Percentiles rank a stretch among this genome's conserved stretches.
phyloP scores from a whole-genome alignment of 1,284 basidiomycete genomes.

The Microbotryomycetes sp. region DNA sequence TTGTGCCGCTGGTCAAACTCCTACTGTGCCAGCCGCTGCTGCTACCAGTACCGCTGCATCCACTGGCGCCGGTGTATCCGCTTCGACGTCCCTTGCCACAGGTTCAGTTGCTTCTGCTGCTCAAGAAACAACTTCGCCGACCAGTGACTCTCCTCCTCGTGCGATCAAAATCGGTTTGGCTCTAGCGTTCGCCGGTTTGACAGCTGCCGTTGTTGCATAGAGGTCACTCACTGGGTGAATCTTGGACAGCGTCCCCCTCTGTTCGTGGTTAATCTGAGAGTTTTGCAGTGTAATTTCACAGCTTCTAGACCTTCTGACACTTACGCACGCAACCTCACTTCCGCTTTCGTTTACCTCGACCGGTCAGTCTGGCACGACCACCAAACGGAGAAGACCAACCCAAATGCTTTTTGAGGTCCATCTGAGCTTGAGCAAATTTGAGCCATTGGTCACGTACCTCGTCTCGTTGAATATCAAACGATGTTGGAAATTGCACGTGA shows the following conservation, averaged over 20 bases:
- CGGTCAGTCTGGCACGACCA: background rate
- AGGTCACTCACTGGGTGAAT: no score
- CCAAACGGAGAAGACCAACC: background rate
- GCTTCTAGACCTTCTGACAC: no score
- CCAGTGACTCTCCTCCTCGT: background rate
- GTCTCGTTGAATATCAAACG: background rate
- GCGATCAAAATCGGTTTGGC: background rate
- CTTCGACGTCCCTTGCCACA: background rate
- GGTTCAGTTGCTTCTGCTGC: background rate
- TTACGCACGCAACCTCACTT: no score
- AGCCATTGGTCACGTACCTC: background rate
- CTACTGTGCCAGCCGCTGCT: no score
- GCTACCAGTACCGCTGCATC: background rate
- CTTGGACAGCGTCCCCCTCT: no score
- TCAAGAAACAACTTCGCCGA: background rate
- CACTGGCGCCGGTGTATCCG: background rate
- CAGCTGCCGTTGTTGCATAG: no score
- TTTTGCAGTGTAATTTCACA: no score
- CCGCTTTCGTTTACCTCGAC: background rate
- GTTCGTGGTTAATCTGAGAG: no score
- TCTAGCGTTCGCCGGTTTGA: no score
- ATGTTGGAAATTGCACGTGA: background rate
- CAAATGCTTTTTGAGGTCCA: background rate
- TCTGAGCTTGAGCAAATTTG: background rate
- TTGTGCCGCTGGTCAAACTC: slow-evolving; percentile 4